Conservation (phyloP, 2,329 filamentous ascomycete species). For the Fusarium transvaalense region DNA sequence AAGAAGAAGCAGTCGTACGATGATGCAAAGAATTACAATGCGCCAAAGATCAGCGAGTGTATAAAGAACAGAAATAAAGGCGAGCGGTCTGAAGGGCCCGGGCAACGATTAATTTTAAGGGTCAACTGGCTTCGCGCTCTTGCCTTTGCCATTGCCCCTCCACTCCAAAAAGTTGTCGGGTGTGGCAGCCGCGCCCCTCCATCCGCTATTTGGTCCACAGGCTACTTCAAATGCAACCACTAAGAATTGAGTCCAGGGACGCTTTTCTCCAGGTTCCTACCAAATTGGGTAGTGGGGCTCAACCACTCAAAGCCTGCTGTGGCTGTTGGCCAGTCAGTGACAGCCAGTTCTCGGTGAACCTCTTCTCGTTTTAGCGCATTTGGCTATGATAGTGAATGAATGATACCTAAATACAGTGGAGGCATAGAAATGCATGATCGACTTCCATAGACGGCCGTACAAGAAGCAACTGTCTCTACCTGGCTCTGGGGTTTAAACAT, state of each 20-base stretch:
- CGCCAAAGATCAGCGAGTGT: slow-evolving; percentile 1
- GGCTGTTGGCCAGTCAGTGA: slow-evolving; percentile 38
- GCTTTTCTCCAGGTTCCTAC: slow-evolving; percentile 31
- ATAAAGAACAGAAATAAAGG: slow-evolving; percentile 6
- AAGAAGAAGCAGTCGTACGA: neutral
- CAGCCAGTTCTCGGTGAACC: slow-evolving; percentile 43
- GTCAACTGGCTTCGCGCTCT: slow-evolving; percentile 37
- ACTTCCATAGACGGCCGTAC: neutral
- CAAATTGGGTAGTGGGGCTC: slow-evolving; percentile 40
- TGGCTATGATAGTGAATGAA: neutral
- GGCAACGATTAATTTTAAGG: slow-evolving; percentile 46
- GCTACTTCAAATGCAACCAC: slow-evolving; percentile 38
- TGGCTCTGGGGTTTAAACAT: no score
- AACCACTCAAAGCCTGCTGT: slow-evolving; percentile 26
- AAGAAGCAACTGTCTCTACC: neutral
- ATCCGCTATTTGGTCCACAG: slow-evolving; percentile 35
- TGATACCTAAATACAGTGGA: neutral
- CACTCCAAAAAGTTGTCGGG: slow-evolving; percentile 40
- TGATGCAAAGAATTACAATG: slow-evolving; percentile 9
- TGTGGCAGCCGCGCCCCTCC: slow-evolving; percentile 42
- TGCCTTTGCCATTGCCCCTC: slow-evolving; percentile 45
- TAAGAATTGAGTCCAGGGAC: slow-evolving; percentile 21
- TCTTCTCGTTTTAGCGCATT: slow-evolving; percentile 37
- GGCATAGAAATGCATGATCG: slow-evolving; percentile 7
- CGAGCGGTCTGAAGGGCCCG: slow-evolving; percentile 40